phyloP scores from a whole-genome alignment of 116 monocot species.

The Dioscorea cayenensis region DNA sequence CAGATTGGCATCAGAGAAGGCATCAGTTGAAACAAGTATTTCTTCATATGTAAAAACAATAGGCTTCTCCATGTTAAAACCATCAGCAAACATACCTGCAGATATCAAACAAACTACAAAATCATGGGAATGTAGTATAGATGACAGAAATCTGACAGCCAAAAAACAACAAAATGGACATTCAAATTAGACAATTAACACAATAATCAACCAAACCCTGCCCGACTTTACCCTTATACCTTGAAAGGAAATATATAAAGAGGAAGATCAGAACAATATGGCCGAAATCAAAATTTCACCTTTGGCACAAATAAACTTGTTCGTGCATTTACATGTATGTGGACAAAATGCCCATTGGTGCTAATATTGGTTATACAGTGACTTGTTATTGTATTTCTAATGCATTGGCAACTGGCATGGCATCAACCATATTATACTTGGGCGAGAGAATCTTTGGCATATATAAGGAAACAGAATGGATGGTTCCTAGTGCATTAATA shows the following conservation, averaged over 20 bases:
- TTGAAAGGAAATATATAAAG: neutral
- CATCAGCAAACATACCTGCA: constrained; percentile 58
- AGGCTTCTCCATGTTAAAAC: constrained; percentile 91
- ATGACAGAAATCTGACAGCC: no score
- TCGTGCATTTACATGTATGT: neutral
- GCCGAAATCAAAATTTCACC: neutral
- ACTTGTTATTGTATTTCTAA: neutral
- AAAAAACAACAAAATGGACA: no score
- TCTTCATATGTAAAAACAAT: constrained; percentile 75
- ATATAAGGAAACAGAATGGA: no score
- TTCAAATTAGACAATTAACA: no score
- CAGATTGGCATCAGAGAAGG: constrained; percentile 82
- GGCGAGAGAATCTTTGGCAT: no score
- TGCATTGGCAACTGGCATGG: no score
- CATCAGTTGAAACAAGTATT: constrained; percentile 67
- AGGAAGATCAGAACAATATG: neutral
- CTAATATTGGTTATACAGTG: neutral
- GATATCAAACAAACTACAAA: neutral
- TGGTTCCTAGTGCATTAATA: no score
- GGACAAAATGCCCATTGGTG: neutral
- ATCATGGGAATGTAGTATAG: no score
- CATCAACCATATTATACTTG: no score
- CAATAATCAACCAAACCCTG: no score
- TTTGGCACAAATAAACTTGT: neutral
- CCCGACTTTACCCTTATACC: no score